These are phyloP conservation scores for Scytalidium lignicola DNA, from an alignment of 2,329 filamentous ascomycete species.

Conservation along the genomic window DNA sequence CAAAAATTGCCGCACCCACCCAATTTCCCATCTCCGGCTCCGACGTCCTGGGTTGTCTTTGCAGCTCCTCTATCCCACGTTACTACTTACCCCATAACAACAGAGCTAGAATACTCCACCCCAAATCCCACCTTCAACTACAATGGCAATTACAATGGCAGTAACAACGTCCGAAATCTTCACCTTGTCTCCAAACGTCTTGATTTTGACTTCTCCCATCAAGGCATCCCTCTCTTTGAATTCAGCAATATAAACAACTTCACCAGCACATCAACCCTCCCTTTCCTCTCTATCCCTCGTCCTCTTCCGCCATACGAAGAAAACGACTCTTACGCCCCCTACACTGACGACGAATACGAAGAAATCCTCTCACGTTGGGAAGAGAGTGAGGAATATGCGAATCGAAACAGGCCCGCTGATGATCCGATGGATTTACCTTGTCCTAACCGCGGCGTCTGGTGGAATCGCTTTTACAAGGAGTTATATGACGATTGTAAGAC, in stretches of 20 bases:
- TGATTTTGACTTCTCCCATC: constrained; percentile 23
- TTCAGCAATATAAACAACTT: constrained; percentile 10
- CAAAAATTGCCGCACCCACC: constrained; percentile 6
- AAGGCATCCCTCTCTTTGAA: constrained; percentile 24
- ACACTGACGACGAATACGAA: constrained; percentile 1
- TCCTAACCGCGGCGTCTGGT: constrained; percentile 10
- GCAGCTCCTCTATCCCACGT: constrained; percentile 21
- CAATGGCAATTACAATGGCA: too few relatives aligned
- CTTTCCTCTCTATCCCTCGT: not conserved
- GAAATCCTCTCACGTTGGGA: not conserved
- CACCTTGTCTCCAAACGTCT: constrained; percentile 11
- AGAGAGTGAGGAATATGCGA: not conserved
- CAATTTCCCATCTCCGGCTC: constrained; percentile 16
- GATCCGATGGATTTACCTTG: not conserved
- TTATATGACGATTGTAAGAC: constrained; percentile 10
- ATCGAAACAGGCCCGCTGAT: not conserved
- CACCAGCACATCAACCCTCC: not conserved
- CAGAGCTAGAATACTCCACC: constrained; percentile 4
- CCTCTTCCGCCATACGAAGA: constrained; percentile 8
- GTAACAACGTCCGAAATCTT: not conserved
- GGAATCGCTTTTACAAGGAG: constrained; percentile 11
- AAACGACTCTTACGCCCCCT: not conserved
- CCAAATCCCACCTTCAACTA: not conserved
- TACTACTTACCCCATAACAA: constrained; percentile 10
- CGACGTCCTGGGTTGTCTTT: constrained; percentile 20